Evolutionary conservation across 2,329 filamentous ascomycete genomes (phyloP).

Genomic region (Fusarium lyarnte): DNA sequence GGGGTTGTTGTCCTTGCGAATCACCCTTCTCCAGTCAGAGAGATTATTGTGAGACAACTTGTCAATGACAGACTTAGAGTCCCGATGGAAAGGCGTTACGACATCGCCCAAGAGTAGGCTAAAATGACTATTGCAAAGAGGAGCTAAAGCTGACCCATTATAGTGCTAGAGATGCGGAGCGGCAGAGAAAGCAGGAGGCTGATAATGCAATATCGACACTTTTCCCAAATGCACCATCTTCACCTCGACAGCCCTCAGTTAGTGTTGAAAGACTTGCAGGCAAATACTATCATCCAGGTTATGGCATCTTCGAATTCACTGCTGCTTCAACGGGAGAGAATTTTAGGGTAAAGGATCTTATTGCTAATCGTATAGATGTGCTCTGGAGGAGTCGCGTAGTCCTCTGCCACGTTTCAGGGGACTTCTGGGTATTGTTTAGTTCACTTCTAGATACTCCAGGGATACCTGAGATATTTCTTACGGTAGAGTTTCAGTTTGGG

Average conservation of each 20-base stretch:
- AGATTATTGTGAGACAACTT: slow-evolving; percentile 42
- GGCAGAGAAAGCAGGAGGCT: slow-evolving; percentile 11
- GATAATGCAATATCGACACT: not conserved
- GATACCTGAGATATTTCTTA: not conserved
- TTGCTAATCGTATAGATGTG: slow-evolving; percentile 36
- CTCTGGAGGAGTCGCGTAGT: slow-evolving; percentile 37
- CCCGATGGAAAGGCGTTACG: slow-evolving; percentile 28
- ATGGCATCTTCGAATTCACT: slow-evolving; percentile 43
- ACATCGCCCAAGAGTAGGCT: slow-evolving; percentile 35
- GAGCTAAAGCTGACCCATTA: not conserved
- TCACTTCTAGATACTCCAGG: not conserved
- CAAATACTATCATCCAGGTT: slow-evolving; percentile 56
- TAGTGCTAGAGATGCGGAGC: not conserved
- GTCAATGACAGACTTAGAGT: slow-evolving; percentile 46
- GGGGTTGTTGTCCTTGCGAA: slow-evolving; percentile 52
- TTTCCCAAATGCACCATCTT: not conserved
- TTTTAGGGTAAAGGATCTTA: slow-evolving; percentile 31
- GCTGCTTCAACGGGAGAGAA: slow-evolving; percentile 5
- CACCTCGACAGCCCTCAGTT: not conserved
- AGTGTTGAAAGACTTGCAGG: slow-evolving; percentile 42
- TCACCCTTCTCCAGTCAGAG: slow-evolving; percentile 49
- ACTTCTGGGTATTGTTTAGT: slow-evolving; percentile 41
- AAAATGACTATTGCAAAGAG: not conserved
- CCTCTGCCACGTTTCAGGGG: slow-evolving; percentile 43
- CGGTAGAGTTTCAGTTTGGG: not conserved